phyloP scores from a whole-genome alignment of 176 grass and related monocot genomes.

The Melocanna baccifera region DNA sequence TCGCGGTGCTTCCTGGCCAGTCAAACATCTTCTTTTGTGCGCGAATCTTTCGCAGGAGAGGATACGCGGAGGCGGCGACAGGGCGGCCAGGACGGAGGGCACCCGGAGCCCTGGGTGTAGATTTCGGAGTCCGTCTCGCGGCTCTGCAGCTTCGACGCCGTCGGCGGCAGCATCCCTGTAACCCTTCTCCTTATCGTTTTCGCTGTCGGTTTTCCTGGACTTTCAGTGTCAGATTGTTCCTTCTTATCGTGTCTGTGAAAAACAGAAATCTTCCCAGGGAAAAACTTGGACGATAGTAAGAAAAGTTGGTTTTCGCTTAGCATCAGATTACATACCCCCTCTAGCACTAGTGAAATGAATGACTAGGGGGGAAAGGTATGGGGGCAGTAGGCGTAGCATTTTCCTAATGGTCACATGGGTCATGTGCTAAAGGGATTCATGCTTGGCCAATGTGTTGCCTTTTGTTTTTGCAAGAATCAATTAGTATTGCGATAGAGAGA shows the following conservation, averaged over 20 bases:
- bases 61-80: conserved; percentile 33
- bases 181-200: not conserved
- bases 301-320: not conserved
- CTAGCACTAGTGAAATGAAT: not conserved
- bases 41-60: conserved; percentile 31
- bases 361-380: not conserved
- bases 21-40: not conserved
- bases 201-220: not conserved
- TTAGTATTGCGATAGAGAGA: not conserved
- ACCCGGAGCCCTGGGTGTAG: conserved; percentile 67
- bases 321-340: not conserved
- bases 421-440: not conserved
- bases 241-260: not conserved
- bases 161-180: conserved; percentile 51
- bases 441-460: not conserved
- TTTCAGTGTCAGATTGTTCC: not conserved
- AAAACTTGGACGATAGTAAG: not conserved
- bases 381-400: not conserved
- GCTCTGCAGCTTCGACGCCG: conserved; percentile 58
- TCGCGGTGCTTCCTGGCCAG: not conserved
- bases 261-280: not conserved
- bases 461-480: conserved; percentile 8
- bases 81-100: conserved; percentile 1
- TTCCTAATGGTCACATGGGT: not conserved
- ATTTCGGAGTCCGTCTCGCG: conserved; percentile 82